Evolutionary conservation across 2,329 filamentous ascomycete species (phyloP).

Genomic region (Rutstroemia sp.): DNA sequence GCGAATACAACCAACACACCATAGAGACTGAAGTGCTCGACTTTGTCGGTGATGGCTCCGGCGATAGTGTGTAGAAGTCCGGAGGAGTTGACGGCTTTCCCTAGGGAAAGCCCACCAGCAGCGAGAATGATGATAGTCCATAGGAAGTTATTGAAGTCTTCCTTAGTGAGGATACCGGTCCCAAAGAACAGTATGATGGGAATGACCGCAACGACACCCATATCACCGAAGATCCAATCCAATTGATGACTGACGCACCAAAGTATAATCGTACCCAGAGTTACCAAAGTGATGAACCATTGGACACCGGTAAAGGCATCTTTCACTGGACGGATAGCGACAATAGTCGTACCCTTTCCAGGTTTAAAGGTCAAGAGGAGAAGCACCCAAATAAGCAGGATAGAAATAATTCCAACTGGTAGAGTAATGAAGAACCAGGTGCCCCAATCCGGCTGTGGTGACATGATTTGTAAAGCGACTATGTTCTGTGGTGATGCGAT

Average conservation of each 20-base stretch:
- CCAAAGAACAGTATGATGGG: slow-evolving; percentile 95
- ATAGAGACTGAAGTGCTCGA: slow-evolving; percentile 77
- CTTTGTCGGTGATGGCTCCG: slow-evolving; percentile 61
- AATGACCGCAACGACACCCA: slow-evolving; percentile 97
- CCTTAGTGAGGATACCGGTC: slow-evolving; percentile 91
- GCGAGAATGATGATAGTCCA: slow-evolving; percentile 99
- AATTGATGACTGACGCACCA: slow-evolving; percentile 93
- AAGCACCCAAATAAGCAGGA: slow-evolving; percentile 82
- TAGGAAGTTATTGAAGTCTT: slow-evolving; percentile 99
- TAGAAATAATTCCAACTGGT: slow-evolving; percentile 83
- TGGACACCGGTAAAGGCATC: slow-evolving; percentile 84
- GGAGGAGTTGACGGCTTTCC: slow-evolving; percentile 89
- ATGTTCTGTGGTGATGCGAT: slow-evolving; percentile 98
- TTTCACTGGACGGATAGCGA: slow-evolving; percentile 82
- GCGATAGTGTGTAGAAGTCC: slow-evolving; percentile 88
- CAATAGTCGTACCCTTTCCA: slow-evolving; percentile 76
- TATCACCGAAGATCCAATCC: slow-evolving; percentile 84
- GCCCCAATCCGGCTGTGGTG: slow-evolving; percentile 83
- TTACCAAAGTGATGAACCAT: slow-evolving; percentile 85
- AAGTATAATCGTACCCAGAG: slow-evolving; percentile 73
- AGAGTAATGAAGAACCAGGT: slow-evolving; percentile 96
- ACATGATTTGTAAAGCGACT: slow-evolving; percentile 93
- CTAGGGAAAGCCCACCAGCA: slow-evolving; percentile 83
- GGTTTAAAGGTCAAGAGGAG: slow-evolving; percentile 81
- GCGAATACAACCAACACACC: slow-evolving; percentile 81